Evolutionary conservation across 192 early-diverging fungal genomes (phyloP), one percentile per base, ranked within the genome.

Genomic region (Podochytrium sp.): DNA sequence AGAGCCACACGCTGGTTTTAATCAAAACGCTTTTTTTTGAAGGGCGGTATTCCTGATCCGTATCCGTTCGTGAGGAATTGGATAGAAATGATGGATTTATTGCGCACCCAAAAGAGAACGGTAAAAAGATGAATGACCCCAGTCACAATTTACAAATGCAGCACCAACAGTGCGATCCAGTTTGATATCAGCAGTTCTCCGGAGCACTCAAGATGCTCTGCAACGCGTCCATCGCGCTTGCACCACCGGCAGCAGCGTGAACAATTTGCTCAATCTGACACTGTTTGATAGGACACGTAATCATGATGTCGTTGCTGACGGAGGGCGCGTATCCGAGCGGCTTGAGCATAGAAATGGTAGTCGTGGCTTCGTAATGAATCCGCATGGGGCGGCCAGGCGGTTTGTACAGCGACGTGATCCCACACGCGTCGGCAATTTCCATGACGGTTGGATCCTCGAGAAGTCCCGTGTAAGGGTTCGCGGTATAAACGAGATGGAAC

Each of bases 341-440:
- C 60, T 76, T 70, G 40, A 76, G 37, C 23, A 62, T 40, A 2
- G 12, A 3, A 47, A 76, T 57, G 4, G 57, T 70, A 29, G 25
- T 50, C 20, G 20, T 29, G 7, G 66, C 65, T 2, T 60, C 43
- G 42, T 76, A 76, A 49, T 58, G 27, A 27, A 76, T 70, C 25
- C 51, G 27, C 60, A 74, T 62, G 1, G 72, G 72, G 4, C 60
- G 18, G 32, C 56, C 55, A 0, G 55, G 18, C 0, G 56, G 57
- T 2, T 12, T 39, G 40, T 59, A 67, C 23, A 51, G 38, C 4
- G 56, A 59, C n/a, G 66, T 76, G 29, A 76, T 59, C 14, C 66
- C 66, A 60, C 75, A 76, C 18, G 55, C 56, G 55, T 76, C 57
- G 5, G 55, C 55, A 41, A 76, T 32, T 43, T 76, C 75, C 52